Base-by-base conservation (phyloP, 129 eudicot species). In the Sambucus nigra region DNA sequence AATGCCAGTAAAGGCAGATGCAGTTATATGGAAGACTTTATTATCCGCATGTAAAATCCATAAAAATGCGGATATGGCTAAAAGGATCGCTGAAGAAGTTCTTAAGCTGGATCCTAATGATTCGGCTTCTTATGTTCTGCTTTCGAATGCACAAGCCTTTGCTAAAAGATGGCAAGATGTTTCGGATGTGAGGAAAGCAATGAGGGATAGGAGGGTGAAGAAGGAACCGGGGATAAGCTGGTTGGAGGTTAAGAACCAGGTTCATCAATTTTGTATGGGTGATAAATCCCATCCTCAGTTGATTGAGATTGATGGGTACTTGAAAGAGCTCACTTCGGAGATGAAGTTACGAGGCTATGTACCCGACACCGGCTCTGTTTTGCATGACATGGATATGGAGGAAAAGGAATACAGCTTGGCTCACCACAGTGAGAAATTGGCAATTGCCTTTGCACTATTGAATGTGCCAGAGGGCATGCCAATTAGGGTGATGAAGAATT, bases 221-320 rank as follows among this genome's bases (percentile, higher is more conserved):
- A 88, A 88, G 60, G 88, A 80, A 57, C 95, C 95, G 0, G 97
- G 97, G 35, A 61, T 84, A 57, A 88, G 97, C 72, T 88, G 97
- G 97, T 73, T 83, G 7, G 97, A 88, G 73, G 32, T 75, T 56
- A 79, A 82, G 66, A 78, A 76, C 40, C 55, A 75, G 55, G 78
- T 86, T 68, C 93, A 86, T 72, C 73, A 81, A 65, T 86, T 86
- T 24, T 47, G 69, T 45, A 73, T 51, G 71, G 80, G 77, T 4
- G 93, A 78, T 42, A 76, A 73, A 55, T 78, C 85, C n/a, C 87
- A 86, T 70, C 87, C 84, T 16, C 74, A 73, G 29, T 73, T 42
- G 2, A 62, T 54, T 46, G 76, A 82, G 67, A 82, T 86, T 8
- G 47, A 82, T 45, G 35, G 21, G 14, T 86, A 79, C 68, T 60